Base-by-base conservation (phyloP, 2,329 filamentous ascomycete genomes). In the Apiospora rasikravindrae region DNA sequence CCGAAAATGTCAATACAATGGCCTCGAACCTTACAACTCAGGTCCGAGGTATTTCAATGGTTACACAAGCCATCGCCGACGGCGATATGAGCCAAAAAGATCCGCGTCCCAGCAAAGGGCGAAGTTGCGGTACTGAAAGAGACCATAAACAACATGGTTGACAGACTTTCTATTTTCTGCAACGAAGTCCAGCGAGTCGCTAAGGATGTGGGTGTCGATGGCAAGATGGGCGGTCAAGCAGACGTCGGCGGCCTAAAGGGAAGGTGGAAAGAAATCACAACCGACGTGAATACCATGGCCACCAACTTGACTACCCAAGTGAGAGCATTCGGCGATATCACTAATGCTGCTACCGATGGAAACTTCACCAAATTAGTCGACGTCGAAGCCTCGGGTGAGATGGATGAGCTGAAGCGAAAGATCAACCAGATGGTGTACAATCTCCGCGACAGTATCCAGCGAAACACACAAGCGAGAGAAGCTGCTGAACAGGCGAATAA, bases 391-490 rank as follows among this genome's bases (percentile, higher is more conserved):
- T 98, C 96, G 16, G 96, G 96, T 75, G 96, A 99, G 83, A 98
- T 99, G 96, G 96, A 98, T 83, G 96, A 98, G 82, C 88, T 99
- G 77, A 99, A 99, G 85, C 92, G 95, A 78, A 98, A 98, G 87
- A 98, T 99, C 88, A 99, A 98, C 82, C 94, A 97, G 85, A 99
- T 99, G 96, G 95, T 98, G 70, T 96, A 94, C 81, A 98, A 97
- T 80, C 85, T 99, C 74, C 88, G 96, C 77, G 96, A 98, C 83
- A 97, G 94, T 87, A 98, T 99, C 77, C 95, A 98, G 82, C 91
- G 95, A 81, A 99, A 98, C 81, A 98, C 95, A 3, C 94, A 95
- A 76, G 96, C 96, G 72, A 93, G 96, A 83, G 96, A 98, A 83
- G 95, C 96, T 67, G 96, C 96, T 78, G 96, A 99, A 82, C 86